These are phyloP conservation scores for Phytophthora pseudosyringae DNA, from an alignment of 352 stramenopile species.

Conservation along the genomic window DNA sequence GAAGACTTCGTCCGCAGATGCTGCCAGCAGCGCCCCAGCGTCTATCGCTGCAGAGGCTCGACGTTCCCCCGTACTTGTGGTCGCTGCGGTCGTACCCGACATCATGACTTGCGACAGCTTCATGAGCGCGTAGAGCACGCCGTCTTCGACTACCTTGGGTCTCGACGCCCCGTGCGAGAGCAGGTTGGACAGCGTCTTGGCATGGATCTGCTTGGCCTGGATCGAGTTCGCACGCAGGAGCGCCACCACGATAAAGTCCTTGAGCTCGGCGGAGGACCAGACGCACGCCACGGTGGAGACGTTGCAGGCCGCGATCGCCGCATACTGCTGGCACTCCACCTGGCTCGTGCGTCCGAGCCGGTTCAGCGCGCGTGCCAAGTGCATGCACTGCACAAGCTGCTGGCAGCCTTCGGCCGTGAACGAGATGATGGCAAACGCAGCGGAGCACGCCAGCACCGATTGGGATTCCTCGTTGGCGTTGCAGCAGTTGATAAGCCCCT, in stretches of 20 bases:
- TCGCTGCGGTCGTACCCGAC: conserved; percentile 12
- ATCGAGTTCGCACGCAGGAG: conserved; percentile 77
- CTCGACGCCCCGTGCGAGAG: conserved; percentile 64
- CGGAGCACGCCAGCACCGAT: conserved; percentile 72
- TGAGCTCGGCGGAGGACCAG: conserved; percentile 76
- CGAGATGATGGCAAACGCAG: conserved; percentile 82
- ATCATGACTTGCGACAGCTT: conserved; percentile 77
- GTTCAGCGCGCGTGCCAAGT: conserved; percentile 75
- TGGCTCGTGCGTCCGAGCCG: conserved; percentile 72
- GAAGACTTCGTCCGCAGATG: conserved; percentile 65
- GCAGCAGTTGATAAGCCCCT: conserved; percentile 72
- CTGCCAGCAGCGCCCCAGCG: neutral
- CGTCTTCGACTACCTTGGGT: conserved; percentile 70
- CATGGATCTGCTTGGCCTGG: conserved; percentile 85
- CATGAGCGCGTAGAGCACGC: conserved; percentile 82
- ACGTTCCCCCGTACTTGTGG: conserved; percentile 4
- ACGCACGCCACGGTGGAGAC: conserved; percentile 72
- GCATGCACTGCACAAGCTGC: conserved; percentile 48
- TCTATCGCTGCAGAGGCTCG: conserved; percentile 3
- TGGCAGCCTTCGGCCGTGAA: conserved; percentile 69
- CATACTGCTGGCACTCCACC: conserved; percentile 82
- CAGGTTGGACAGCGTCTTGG: conserved; percentile 82
- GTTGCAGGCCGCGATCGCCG: conserved; percentile 81
- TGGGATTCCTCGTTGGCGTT: conserved; percentile 76
- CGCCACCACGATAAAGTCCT: conserved; percentile 85